Evolutionary conservation across 2,329 filamentous ascomycete species (phyloP).

Genomic region (Pseudohalonectria lignicola): DNA sequence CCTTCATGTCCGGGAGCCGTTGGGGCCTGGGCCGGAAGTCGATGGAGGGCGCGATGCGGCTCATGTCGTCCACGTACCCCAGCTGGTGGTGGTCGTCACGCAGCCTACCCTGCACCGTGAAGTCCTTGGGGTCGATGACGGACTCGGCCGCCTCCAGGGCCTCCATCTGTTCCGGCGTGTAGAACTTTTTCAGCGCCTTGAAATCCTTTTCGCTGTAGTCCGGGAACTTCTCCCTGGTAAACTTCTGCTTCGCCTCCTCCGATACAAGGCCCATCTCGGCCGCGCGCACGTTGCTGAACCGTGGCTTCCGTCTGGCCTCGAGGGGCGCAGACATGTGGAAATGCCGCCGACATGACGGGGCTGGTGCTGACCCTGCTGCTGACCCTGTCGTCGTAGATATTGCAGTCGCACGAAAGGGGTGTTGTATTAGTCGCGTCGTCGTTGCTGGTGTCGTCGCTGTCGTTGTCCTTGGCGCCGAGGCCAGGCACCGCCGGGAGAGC

Average conservation of each 20-base stretch:
- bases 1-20: slow-evolving; percentile 40
- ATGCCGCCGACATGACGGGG: slow-evolving; percentile 21
- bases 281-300: slow-evolving; percentile 42
- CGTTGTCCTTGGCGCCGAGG: background rate
- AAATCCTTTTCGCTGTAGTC: slow-evolving; percentile 59
- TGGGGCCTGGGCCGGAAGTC: slow-evolving; percentile 52
- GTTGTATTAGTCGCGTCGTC: background rate
- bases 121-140: slow-evolving; percentile 62
- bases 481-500: slow-evolving; percentile 26
- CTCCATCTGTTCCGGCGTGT: slow-evolving; percentile 70
- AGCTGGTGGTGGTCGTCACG: slow-evolving; percentile 63
- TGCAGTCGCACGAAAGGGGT: background rate
- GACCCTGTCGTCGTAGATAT: slow-evolving; percentile 6
- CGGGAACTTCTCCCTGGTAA: slow-evolving; percentile 38
- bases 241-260: slow-evolving; percentile 30
- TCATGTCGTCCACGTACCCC: slow-evolving; percentile 74
- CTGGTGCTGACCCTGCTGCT: slow-evolving; percentile 6
- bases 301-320: slow-evolving; percentile 30
- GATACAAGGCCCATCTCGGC: slow-evolving; percentile 38
- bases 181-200: slow-evolving; percentile 50
- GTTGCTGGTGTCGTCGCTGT: background rate
- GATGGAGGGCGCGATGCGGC: slow-evolving; percentile 62
- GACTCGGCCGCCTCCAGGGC: slow-evolving; percentile 74
- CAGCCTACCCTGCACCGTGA: slow-evolving; percentile 61
- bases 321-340: slow-evolving; percentile 42